Evolutionary conservation across 2,329 filamentous ascomycete species (phyloP), one percentile per base, ranked within the genome.

Genomic region (Paramyrothecium roridum): DNA sequence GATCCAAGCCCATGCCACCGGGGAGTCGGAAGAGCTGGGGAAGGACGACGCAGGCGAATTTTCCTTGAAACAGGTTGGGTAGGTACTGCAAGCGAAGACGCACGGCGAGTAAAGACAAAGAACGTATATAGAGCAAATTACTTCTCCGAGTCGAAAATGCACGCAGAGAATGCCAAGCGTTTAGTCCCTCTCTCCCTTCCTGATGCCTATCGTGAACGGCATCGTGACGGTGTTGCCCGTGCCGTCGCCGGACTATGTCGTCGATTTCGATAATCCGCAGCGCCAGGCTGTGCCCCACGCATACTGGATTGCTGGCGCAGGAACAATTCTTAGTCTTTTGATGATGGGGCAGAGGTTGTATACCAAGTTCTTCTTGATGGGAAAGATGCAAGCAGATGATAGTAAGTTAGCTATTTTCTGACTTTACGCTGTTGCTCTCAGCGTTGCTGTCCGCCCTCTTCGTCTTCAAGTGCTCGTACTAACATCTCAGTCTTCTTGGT

Each of bases 251-350:
- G 70, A 61, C 33, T 74, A 72, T 53, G 61, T 63, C 10, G 66
- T 72, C 22, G 60, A 74, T 50, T 70, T 74, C 47, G 65, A 66
- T 2, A 59, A 72, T 45, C 70, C 71, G 2, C 61, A 61, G 40
- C 59, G 60, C 13, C 61, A 65, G 20, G 60, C 56, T 16, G 63
- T 63, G 16, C 30, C 57, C 3, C 56, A 58, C n/a, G 55, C 57
- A n/a, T 67, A 67, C 55, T 58, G 56, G 7, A 53, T 65, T 8
- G 52, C 59, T 2, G 59, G 53, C 3, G 57, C 66, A 33, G 61
- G 64, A 4, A 58, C 58, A 43, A 53, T 57, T 0, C 30, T 67
- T n/a, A 56, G 57, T 13, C 47, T 64, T 11, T 34, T 64, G 3
- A 63, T 65, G 22, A 58, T 67, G 45, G 54, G 48, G n/a, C 65